phyloP scores from a whole-genome alignment of 768 basidiomycete genomes.

The Amylocystis lapponica region DNA sequence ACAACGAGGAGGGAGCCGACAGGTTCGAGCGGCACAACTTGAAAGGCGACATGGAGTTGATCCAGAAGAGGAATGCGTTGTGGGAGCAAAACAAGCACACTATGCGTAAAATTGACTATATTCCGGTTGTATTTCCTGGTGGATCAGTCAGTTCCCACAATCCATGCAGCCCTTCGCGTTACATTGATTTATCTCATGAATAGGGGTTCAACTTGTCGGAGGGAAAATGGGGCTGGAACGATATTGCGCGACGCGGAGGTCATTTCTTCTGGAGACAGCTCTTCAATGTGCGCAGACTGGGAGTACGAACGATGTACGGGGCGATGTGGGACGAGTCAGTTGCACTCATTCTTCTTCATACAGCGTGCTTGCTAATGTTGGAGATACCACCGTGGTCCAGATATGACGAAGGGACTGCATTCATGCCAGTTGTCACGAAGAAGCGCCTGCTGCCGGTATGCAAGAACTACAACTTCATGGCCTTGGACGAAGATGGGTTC shows the following conservation, averaged over 20 bases:
- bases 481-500: constrained; percentile 73
- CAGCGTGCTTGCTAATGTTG: background rate
- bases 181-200: background rate
- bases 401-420: constrained; percentile 82
- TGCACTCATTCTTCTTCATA: background rate
- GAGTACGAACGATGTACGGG: constrained; percentile 65
- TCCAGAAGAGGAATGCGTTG: constrained; percentile 44
- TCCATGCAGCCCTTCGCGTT: background rate
- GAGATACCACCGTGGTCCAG: constrained; percentile 28
- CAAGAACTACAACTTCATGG: constrained; percentile 56
- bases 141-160: constrained; percentile 55
- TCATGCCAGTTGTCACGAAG: constrained; percentile 65
- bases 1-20: constrained; percentile 55
- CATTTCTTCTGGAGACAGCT: constrained; percentile 77
- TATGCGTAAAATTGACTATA: constrained; percentile 60
- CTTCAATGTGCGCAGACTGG: constrained; percentile 56
- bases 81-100: constrained; percentile 13
- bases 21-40: constrained; percentile 56
- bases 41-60: constrained; percentile 55
- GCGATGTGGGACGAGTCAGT: constrained; percentile 86
- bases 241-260: constrained; percentile 66
- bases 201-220: constrained; percentile 69
- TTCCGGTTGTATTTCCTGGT: constrained; percentile 81
- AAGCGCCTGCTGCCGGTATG: constrained; percentile 54
- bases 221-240: constrained; percentile 70